Base-by-base conservation (phyloP, 345 rosid species). In the Syzygium aqueum region DNA sequence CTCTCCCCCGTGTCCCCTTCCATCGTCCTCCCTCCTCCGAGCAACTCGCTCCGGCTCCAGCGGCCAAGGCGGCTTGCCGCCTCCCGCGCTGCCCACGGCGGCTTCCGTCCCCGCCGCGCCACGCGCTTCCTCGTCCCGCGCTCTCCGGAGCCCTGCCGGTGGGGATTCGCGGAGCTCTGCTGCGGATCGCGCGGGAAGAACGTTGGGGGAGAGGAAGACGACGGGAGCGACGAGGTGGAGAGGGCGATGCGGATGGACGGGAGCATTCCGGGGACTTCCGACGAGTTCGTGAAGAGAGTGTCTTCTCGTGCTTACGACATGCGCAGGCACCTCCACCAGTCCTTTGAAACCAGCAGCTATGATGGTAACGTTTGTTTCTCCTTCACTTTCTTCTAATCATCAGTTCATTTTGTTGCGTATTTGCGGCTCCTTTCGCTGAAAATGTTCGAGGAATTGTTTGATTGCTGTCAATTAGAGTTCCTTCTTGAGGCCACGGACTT, bases 301-400 rank as follows among this genome's bases (percentile, higher is more conserved):
- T 96, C 99, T 4, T 97, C 99, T 40, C 98, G 99, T 88, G 99
- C 99, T 84, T 97, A 97, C 85, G 98, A 94, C 86, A 97, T 97
- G 96, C 97, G 99, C 78, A 92, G 99, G 87, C 93, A 95, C 90
- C 89, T 97, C 49, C 96, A 97, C 19, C 98, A 96, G 91, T 89
- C 93, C 33, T 94, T 97, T 84, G 99, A 97, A 86, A 91, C 92
- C 90, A 94, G 95, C 92, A 97, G 98, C 94, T 96, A 96, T 87
- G 99, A 97, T 53, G 98, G 99, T 97, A 89, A 57, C 53, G 86
- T 23, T n/a, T 51, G 33, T 51, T 9, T 3, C 82, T 17, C 46
- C 56, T 54, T 11, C 40, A 80, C 40, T 15, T 33, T 46, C 50
- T 63, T 33, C 85, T 37, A 27, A 78, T 61, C 43, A 28, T 59